Evolutionary conservation across 352 stramenopile species (phyloP), one percentile per base, ranked within the genome.

Genomic region (Thraustochytrium aureum): DNA sequence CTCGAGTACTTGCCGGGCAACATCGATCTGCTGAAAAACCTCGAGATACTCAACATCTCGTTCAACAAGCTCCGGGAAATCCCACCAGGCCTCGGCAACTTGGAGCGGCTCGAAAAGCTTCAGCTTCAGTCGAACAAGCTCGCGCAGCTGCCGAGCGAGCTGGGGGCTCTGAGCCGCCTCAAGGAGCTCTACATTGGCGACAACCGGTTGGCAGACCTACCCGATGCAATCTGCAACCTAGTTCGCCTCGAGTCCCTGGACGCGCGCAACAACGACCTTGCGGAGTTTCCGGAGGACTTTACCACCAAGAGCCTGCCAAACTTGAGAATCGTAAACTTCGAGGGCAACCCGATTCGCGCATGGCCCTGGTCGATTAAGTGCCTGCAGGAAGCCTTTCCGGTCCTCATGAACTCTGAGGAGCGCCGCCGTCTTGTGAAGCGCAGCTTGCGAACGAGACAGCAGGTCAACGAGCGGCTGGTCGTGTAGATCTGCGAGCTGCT

Each of bases 91-190:
- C 45, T 75, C 20, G 66, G 66, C 17, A 75, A 35, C 37, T 65
- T 38, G 33, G 45, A 0, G 6, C 62, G 41, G 26, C 39, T 75
- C 0, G 6, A 45, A 0, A 75, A 75, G 52, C 42, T 75, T 5
- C 66, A 75, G 32, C 47, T 75, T 4, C 66, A 75, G 30, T 43
- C 50, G 33, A 75, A 75, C 54, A 75, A 75, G 66, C 45, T 75
- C 6, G 56, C 47, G 14, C 12, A 75, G 54, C 52, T 75, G 26
- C 47, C 54, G 14, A 35, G n/a, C 17, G 45, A 41, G 7, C 17
- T 75, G 22, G 22, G 66, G 10, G 14, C 32, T 20, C 66, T 75
- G 22, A 14, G 20, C 12, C 26, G 37, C 17, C 41, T 75, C 10
- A 38, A 43, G n/a, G 66, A 75, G 66, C 66, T 75, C n/a, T 75